A percentile compares a stretch with the other conserved stretches of the same genome.
These are phyloP conservation scores for Blumeriella jaapii DNA, from an alignment of 2,329 filamentous ascomycete species.

Conservation along the genomic window DNA sequence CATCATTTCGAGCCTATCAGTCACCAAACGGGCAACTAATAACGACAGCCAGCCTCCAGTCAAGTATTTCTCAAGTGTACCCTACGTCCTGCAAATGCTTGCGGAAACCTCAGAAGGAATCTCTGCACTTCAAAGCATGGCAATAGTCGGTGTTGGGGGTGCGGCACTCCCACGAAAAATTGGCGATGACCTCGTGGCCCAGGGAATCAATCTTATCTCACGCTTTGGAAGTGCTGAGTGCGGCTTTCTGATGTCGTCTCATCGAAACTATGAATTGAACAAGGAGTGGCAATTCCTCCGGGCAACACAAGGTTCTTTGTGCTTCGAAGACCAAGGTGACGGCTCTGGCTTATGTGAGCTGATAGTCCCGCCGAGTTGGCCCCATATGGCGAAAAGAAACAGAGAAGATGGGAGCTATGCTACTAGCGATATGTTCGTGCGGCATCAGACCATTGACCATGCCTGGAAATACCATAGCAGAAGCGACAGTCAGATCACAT, in stretches of 20 bases:
- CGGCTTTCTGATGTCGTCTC: conserved; percentile 52
- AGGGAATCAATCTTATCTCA: conserved; percentile 45
- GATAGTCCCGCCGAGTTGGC: conserved; percentile 44
- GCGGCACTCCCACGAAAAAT: conserved; percentile 42
- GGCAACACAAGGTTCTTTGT: conserved; percentile 26
- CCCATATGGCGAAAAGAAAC: conserved; percentile 46
- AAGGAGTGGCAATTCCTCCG: conserved; percentile 51
- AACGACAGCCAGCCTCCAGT: conserved; percentile 24
- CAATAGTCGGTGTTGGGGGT: conserved; percentile 52
- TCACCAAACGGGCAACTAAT: conserved; percentile 9
- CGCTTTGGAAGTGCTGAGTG: conserved; percentile 56
- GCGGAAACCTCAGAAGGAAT: conserved; percentile 33
- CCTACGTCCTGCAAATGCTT: conserved; percentile 45
- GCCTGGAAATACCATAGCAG: conserved; percentile 54
- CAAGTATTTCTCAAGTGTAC: conserved; percentile 51
- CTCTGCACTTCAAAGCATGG: conserved; percentile 37
- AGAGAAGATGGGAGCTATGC: conserved; percentile 47
- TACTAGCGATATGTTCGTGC: conserved; percentile 50
- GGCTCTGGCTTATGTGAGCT: conserved; percentile 37
- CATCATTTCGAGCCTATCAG: conserved; percentile 36
- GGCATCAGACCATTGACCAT: conserved; percentile 37
- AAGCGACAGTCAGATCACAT: conserved; percentile 48
- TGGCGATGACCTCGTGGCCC: conserved; percentile 40
- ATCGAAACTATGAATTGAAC: conserved; percentile 42
- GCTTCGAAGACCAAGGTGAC: conserved; percentile 36